These are phyloP conservation scores for Lithospermum erythrorhizon DNA, from an alignment of 257 asterid genomes.

Conservation along the genomic window DNA sequence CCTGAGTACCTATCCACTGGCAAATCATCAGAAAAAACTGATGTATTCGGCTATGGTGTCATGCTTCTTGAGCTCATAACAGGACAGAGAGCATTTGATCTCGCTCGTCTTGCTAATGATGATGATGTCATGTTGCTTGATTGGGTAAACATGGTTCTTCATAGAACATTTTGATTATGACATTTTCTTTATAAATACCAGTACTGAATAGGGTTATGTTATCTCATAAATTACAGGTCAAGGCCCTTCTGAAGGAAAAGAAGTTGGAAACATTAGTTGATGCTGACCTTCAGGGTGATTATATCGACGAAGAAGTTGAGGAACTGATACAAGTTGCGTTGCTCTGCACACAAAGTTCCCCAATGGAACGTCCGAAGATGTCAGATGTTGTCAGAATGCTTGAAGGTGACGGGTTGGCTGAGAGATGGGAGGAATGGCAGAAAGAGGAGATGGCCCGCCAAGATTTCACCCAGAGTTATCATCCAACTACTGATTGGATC, in stretches of 20 bases:
- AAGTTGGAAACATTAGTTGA: conserved; percentile 31
- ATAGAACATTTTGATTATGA: neutral
- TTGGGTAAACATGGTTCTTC: conserved; percentile 1
- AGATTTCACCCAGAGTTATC: conserved; percentile 21
- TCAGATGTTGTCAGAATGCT: conserved; percentile 43
- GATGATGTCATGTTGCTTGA: conserved; percentile 77
- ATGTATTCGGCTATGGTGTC: conserved; percentile 86
- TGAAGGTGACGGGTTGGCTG: conserved; percentile 45
- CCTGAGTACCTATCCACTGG: conserved; percentile 85
- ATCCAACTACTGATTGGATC: conserved; percentile 31
- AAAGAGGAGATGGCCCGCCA: conserved; percentile 36
- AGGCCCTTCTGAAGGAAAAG: conserved; percentile 31
- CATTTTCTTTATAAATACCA: neutral
- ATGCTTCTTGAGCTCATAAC: conserved; percentile 96
- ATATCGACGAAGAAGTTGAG: conserved; percentile 32
- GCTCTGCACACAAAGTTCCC: conserved; percentile 36
- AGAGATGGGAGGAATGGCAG: conserved; percentile 47
- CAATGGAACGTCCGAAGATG: conserved; percentile 38
- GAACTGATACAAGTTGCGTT: conserved; percentile 38
- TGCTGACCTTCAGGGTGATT: conserved; percentile 30
- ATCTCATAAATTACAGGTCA: conserved; percentile 21
- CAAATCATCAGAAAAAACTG: conserved; percentile 82
- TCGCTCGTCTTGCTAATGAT: conserved; percentile 86
- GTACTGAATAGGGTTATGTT: neutral
- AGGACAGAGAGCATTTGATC: conserved; percentile 86